Evolutionary conservation across 768 basidiomycete species (phyloP).

Genomic region (Phlegmacium glaucopus): DNA sequence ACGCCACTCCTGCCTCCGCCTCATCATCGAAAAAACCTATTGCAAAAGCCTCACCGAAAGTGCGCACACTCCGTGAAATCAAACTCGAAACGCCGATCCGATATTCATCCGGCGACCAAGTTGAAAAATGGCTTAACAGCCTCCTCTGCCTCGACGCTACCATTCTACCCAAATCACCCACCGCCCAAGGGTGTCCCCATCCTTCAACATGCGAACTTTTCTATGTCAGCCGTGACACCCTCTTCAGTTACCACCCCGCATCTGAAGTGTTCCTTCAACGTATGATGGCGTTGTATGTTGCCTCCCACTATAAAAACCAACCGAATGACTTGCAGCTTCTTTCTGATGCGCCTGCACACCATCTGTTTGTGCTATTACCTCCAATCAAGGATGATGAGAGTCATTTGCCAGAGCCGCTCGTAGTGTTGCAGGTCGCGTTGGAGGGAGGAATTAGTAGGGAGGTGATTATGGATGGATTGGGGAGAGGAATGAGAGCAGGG

Average conservation of each 20-base stretch:
- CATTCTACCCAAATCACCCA: conserved; percentile 37
- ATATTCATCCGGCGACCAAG: conserved; percentile 79
- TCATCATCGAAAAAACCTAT: conserved; percentile 51
- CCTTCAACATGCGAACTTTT: conserved; percentile 92
- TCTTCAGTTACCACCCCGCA: conserved; percentile 96
- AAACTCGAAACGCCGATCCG: conserved; percentile 95
- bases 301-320: conserved; percentile 98
- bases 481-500: conserved; percentile 78
- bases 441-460: conserved; percentile 90
- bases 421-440: conserved; percentile 92
- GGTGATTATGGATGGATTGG: conserved; percentile 81
- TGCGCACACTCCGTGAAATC: conserved; percentile 84
- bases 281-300: conserved; percentile 98
- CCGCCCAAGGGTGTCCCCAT: conserved; percentile 81
- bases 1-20: conserved; percentile 31
- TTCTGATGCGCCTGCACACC: conserved; percentile 95
- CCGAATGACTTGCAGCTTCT: conserved; percentile 98
- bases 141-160: conserved; percentile 91
- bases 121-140: conserved; percentile 93
- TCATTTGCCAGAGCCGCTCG: conserved; percentile 91
- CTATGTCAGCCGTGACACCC: conserved; percentile 92
- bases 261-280: conserved; percentile 97
- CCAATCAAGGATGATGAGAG: conserved; percentile 88
- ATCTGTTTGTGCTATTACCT: conserved; percentile 92
- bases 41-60: conserved; percentile 57